These are phyloP conservation scores for Fagopyrum esculentum DNA, from an alignment of 148 eudicot genomes.

Conservation along the genomic window DNA sequence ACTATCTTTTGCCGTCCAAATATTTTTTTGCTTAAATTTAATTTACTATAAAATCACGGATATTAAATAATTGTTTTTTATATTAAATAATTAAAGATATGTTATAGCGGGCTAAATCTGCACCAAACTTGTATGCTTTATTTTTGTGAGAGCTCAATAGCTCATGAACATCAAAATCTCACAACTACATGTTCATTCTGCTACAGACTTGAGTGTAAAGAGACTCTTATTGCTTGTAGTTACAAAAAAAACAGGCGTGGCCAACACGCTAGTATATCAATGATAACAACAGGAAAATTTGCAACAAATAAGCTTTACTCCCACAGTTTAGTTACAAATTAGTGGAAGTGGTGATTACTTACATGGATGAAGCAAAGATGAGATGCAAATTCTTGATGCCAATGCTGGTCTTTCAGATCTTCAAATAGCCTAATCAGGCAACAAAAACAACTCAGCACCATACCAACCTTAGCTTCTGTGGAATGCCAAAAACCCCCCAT, in stretches of 20 bases:
- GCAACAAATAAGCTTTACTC: slow-evolving; percentile 20
- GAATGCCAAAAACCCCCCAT: background rate
- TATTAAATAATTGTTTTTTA: too few relatives aligned
- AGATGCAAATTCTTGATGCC: slow-evolving; percentile 2
- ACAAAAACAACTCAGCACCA: slow-evolving; percentile 1
- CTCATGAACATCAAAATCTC: background rate
- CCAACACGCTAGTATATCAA: background rate
- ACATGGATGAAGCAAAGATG: slow-evolving; percentile 14
- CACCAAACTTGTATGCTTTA: too few relatives aligned
- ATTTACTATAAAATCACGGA: too few relatives aligned
- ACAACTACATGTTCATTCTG: background rate
- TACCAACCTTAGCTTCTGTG: background rate
- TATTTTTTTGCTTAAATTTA: too few relatives aligned
- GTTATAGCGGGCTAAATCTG: too few relatives aligned
- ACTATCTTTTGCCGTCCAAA: background rate
- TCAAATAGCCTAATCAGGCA: slow-evolving; percentile 2
- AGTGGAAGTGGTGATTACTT: slow-evolving; percentile 14
- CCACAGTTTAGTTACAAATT: slow-evolving; percentile 21
- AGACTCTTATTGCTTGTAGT: background rate
- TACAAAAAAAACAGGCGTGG: background rate
- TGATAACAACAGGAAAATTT: background rate
- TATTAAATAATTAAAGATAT: too few relatives aligned
- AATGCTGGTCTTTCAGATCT: background rate
- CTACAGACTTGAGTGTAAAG: background rate
- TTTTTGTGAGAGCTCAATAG: too few relatives aligned